Evolutionary conservation across 805 yeast species (phyloP), one percentile per base, ranked within the genome.

Genomic region (Ogataea nakhonphanomensis): DNA sequence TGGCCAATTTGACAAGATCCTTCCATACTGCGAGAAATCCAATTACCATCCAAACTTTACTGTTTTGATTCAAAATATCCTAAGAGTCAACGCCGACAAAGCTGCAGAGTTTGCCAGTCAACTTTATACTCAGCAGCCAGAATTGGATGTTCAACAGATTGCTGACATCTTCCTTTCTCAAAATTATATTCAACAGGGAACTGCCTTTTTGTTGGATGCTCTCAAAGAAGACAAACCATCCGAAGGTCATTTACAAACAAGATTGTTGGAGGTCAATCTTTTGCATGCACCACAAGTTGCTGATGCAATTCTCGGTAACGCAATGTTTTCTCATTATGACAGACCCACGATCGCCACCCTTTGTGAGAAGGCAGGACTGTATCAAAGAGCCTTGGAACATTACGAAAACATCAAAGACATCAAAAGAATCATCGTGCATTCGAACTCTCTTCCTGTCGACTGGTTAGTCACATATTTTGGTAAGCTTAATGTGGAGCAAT

Each of bases 221-320:
- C 75, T 93, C 61, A 93, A 93, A 70, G 85, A 82, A 48, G 96
- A 93, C 66, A 74, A 82, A 27, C 97, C 98, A 29, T 84, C 90
- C 48, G 96, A 93, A 60, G 97, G 96, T 12, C 95, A 89, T 58
- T 73, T 93, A 59, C 99, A 93, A 73, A 93, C 99, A 7, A 80
- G 95, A 58, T 78, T 93, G 37, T 76, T 93, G 52, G 99, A 93
- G 67, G 88, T 87, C 52, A 93, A 93, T 65, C 73, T 93, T 61
- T 65, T 87, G 60, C 95, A 90, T 62, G 99, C 99, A 12, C 99
- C 99, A 37, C 99, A 93, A 73, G 99, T 93, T 42, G 99, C 99
- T 30, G 99, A 93, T 66, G 99, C 99, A 14, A 93, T 93, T 51
- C 74, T 93, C 56, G 96, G 97, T 45, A 93, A 91, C 65, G 81